phyloP scores from a whole-genome alignment of 257 asterid species.

The Solanum megistacrolobum region DNA sequence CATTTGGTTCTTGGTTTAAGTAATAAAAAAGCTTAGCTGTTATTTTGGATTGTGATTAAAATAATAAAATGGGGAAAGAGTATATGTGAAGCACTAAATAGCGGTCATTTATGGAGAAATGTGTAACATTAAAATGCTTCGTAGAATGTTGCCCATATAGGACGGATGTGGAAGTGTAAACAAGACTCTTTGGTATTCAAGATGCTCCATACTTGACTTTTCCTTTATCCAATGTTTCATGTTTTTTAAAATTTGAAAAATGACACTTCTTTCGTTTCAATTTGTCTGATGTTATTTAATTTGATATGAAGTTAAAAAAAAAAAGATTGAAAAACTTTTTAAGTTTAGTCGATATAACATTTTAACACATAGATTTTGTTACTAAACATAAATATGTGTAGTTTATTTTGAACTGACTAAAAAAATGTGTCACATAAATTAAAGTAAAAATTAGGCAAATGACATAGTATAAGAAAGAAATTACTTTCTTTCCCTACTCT shows the following conservation, averaged over 20 bases:
- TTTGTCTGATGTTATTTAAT: no score
- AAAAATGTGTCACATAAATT: no score
- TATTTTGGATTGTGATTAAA: background rate
- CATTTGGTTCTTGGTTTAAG: background rate
- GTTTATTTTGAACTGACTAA: no score
- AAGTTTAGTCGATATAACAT: no score
- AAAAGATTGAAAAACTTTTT: no score
- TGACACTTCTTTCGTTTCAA: rapidly evolving
- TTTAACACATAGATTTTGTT: no score
- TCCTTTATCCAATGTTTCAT: background rate
- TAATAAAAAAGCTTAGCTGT: background rate
- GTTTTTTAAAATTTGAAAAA: background rate
- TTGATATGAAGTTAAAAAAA: no score
- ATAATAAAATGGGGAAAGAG: background rate
- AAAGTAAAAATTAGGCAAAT: no score
- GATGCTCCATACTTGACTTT: background rate
- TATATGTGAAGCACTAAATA: background rate
- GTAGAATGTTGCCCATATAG: background rate
- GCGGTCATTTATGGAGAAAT: background rate
- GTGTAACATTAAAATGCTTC: background rate
- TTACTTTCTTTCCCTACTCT: no score
- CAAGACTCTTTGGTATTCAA: background rate
- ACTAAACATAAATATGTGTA: no score
- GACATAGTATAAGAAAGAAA: no score
- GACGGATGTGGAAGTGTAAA: background rate